A percentile compares a stretch with the other conserved stretches of the same genome.
Evolutionary conservation across 192 early-diverging fungal species (phyloP).

Genomic region (Linnemannia zychae): DNA sequence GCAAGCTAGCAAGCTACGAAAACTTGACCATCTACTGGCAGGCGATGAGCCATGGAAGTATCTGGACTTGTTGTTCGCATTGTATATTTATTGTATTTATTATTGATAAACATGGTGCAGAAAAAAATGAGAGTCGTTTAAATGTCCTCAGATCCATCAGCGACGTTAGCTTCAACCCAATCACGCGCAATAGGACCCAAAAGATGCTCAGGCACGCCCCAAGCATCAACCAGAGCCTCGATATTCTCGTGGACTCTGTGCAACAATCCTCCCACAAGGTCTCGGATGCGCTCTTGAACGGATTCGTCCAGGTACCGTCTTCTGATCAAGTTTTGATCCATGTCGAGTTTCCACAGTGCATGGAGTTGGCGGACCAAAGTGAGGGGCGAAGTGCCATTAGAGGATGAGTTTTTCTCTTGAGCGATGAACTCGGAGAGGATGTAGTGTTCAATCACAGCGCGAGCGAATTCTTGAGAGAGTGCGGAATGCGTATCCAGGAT

Average conservation of each 20-base stretch:
- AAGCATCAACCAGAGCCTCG: constrained; percentile 7
- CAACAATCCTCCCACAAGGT: constrained; percentile 10
- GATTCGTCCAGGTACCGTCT: constrained; percentile 19
- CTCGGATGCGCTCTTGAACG: constrained; percentile 16
- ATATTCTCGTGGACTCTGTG: constrained; percentile 27
- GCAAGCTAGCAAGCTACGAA: neutral
- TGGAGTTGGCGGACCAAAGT: constrained; percentile 14
- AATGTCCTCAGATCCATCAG: constrained; percentile 15
- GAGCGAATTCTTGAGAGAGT: constrained; percentile 20
- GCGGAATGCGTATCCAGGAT: constrained; percentile 17
- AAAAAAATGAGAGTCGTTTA: no score
- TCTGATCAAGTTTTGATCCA: constrained; percentile 13
- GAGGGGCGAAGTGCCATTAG: neutral
- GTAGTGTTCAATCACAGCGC: constrained; percentile 22
- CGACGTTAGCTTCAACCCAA: constrained; percentile 14
- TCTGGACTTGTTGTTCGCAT: no score
- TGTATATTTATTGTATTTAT: neutral
- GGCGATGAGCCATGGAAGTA: no score
- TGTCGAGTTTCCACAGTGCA: constrained; percentile 26
- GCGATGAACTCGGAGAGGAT: constrained; percentile 13
- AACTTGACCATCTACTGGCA: no score
- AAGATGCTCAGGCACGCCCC: constrained; percentile 16
- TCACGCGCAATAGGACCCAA: constrained; percentile 17
- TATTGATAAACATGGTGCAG: no score
- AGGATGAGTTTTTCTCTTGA: neutral